Percentiles rank a stretch among this genome's conserved stretches.
phyloP scores from a whole-genome alignment of 2,329 filamentous ascomycete genomes.

The Sporothrix protearum region DNA sequence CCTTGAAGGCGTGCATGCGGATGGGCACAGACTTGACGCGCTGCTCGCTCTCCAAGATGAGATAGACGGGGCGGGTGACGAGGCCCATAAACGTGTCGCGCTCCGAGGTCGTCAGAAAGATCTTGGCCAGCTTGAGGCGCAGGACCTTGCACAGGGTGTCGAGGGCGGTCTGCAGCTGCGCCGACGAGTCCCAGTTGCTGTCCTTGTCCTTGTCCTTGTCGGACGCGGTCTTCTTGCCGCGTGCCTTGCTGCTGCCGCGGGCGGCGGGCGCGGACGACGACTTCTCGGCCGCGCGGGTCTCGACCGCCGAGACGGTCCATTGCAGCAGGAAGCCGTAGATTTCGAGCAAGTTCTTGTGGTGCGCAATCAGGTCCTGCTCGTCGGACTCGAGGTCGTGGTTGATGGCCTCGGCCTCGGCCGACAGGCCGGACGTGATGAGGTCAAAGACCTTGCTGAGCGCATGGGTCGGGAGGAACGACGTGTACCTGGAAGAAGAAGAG shows the following conservation, averaged over 20 bases:
- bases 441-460: conserved; percentile 91
- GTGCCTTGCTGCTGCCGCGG: conserved; percentile 66
- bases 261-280: conserved; percentile 67
- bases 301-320: conserved; percentile 92
- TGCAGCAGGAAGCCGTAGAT: conserved; percentile 92
- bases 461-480: conserved; percentile 72
- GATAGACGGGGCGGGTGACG: conserved; percentile 87
- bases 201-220: conserved; percentile 57
- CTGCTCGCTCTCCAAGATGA: conserved; percentile 90
- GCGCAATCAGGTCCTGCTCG: conserved; percentile 78
- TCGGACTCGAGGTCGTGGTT: conserved; percentile 85
- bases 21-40: conserved; percentile 84
- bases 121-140: conserved; percentile 84
- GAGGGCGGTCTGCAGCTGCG: conserved; percentile 81
- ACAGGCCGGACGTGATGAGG: conserved; percentile 78
- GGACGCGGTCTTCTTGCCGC: conserved; percentile 57
- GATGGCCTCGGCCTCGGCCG: conserved; percentile 78
- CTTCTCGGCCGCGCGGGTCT: conserved; percentile 90
- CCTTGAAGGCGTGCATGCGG: conserved; percentile 95
- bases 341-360: conserved; percentile 89
- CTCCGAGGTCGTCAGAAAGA: conserved; percentile 95
- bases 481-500: conserved; percentile 60
- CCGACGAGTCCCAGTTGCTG: conserved; percentile 79
- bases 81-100: conserved; percentile 91
- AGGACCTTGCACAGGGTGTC: conserved; percentile 95